These are phyloP conservation scores for Rusavskia elegans DNA, from an alignment of 495 filamentous ascomycete genomes.

Conservation along the genomic window DNA sequence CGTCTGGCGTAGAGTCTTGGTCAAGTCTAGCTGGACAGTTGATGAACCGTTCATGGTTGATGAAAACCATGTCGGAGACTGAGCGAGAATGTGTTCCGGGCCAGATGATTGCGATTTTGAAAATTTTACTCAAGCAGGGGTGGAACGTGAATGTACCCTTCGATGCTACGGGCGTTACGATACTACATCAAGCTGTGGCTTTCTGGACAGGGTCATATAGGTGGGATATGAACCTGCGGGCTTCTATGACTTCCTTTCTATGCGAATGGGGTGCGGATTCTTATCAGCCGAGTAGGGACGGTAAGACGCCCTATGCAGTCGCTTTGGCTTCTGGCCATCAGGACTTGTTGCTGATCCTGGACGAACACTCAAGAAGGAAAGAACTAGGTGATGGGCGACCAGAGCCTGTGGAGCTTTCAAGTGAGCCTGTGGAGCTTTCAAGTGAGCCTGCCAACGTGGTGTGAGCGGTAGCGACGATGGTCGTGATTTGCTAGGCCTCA, in stretches of 20 bases:
- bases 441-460: too few relatives aligned
- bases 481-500: too few relatives aligned
- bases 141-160: not conserved
- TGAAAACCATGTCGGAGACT: conserved; percentile 9
- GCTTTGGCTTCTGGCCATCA: too few relatives aligned
- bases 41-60: conserved; percentile 12
- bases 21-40: conserved; percentile 8
- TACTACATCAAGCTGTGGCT: conserved; percentile 7
- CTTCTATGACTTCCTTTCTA: conserved; percentile 7
- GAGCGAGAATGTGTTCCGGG: conserved; percentile 3
- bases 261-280: conserved; percentile 1
- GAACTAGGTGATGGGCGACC: too few relatives aligned
- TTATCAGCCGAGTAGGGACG: too few relatives aligned
- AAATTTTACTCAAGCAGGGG: too few relatives aligned
- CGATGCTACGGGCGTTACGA: conserved; percentile 3
- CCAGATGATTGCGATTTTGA: conserved; percentile 1
- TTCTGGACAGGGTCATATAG: conserved; percentile 10
- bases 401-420: too few relatives aligned
- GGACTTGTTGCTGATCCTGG: too few relatives aligned
- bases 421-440: too few relatives aligned
- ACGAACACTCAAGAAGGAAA: too few relatives aligned
- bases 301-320: too few relatives aligned
- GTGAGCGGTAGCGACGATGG: too few relatives aligned
- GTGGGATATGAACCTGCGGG: conserved; percentile 8
- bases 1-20: conserved; percentile 8